These are phyloP conservation scores for Microcyclosporella mali DNA, from an alignment of 2,329 filamentous ascomycete species.

Conservation along the genomic window DNA sequence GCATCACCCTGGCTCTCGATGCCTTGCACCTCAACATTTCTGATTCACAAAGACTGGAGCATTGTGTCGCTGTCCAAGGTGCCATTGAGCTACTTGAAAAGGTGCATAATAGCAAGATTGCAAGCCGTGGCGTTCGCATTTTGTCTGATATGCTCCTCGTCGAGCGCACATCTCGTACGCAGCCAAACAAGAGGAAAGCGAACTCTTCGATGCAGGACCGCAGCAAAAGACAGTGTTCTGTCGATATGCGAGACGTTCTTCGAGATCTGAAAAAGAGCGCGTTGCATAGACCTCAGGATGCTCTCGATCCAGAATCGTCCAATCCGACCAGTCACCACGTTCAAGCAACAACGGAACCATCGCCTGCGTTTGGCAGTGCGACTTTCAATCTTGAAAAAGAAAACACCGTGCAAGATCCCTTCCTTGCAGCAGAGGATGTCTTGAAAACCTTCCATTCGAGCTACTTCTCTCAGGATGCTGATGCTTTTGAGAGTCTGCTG, in stretches of 20 bases:
- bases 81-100: background rate
- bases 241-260: constrained; percentile 4
- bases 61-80: constrained; percentile 1
- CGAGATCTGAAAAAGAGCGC: constrained; percentile 1
- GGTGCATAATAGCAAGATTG: constrained; percentile 7
- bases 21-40: constrained; percentile 1
- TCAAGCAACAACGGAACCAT: too few species aligned
- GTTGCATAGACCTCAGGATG: background rate
- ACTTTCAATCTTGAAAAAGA: background rate
- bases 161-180: background rate
- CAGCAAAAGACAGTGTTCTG: constrained; percentile 1
- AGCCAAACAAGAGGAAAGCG: constrained; percentile 3
- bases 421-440: constrained; percentile 3
- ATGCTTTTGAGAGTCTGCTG: constrained; percentile 10
- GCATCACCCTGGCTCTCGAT: constrained; percentile 5
- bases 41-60: constrained; percentile 1
- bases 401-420: background rate
- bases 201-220: background rate
- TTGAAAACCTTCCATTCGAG: constrained; percentile 5
- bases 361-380: too few species aligned
- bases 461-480: constrained; percentile 1
- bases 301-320: background rate
- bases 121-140: constrained; percentile 3
- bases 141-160: constrained; percentile 2
- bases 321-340: too few species aligned